Conservation (phyloP, 148 eudicot genomes). For the Selenicereus undatus region DNA sequence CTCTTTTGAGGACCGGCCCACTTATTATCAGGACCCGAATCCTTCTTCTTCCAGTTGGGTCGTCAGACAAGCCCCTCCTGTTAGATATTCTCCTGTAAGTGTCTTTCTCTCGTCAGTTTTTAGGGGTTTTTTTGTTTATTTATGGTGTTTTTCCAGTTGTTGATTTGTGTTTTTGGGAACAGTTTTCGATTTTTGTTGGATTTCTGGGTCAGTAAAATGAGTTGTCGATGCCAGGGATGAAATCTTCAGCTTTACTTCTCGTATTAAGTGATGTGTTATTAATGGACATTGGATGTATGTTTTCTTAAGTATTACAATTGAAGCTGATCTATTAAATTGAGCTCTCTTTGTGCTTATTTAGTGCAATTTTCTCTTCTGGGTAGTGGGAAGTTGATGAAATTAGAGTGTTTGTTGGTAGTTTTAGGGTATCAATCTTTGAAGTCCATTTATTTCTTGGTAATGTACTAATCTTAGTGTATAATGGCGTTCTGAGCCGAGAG, state of each 20-base stretch:
- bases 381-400: not conserved
- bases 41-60: slow-evolving; percentile 14
- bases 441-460: not conserved
- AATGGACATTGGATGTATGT: not conserved
- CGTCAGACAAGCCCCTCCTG: slow-evolving; percentile 10
- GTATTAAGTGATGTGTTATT: not conserved
- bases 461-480: not conserved
- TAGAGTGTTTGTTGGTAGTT: not conserved
- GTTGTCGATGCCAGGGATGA: not conserved
- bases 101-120: not conserved
- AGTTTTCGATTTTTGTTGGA: not conserved
- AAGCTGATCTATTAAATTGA: not conserved
- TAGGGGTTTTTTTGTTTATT: not conserved
- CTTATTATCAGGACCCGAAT: not conserved
- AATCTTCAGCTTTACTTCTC: not conserved
- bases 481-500: not conserved
- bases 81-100: slow-evolving; percentile 19
- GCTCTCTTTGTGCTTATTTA: not conserved
- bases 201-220: not conserved
- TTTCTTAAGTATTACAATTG: not conserved
- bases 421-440: not conserved
- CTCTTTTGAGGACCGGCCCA: slow-evolving; percentile 1
- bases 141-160: not conserved
- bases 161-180: not conserved
- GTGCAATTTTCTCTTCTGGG: not conserved